Evolutionary conservation across 192 early-diverging fungal species (phyloP).

Genomic region (Cetraspora pellucida): DNA sequence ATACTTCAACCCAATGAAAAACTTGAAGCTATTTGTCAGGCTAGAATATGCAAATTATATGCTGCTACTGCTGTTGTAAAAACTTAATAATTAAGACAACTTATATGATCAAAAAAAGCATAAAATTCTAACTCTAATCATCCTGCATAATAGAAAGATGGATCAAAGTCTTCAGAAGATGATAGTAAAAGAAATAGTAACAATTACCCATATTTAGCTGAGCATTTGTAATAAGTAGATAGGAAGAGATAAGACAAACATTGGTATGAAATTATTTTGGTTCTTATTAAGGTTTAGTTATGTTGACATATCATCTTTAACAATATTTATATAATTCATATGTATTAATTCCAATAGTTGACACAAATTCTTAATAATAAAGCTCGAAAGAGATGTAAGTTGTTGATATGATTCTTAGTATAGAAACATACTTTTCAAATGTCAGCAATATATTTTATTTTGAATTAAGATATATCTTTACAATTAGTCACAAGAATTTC

Average conservation of each 20-base stretch:
- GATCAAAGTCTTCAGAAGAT: conserved; percentile 12
- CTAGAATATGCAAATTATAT: conserved; percentile 26
- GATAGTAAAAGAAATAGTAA: conserved; percentile 30
- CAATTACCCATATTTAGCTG: background rate
- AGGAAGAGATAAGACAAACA: conserved; percentile 81
- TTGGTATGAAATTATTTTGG: conserved; percentile 54
- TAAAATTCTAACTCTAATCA: background rate
- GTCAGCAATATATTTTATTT: background rate
- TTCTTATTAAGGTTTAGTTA: background rate
- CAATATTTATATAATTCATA: background rate
- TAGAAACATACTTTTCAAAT: background rate
- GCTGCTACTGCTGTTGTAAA: background rate
- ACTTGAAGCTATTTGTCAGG: conserved; percentile 34
- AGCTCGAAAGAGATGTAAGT: conserved; percentile 79
- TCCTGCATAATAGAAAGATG: background rate
- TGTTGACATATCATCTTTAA: background rate
- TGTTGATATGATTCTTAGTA: background rate
- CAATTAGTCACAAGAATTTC: conserved; percentile 79
- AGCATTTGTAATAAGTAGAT: too few relatives aligned
- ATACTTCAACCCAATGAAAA: conserved; percentile 19
- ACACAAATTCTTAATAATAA: conserved; percentile 78
- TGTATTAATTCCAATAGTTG: conserved; percentile 51
- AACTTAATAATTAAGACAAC: background rate
- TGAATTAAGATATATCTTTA: too few relatives aligned
- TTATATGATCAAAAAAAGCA: background rate